phyloP scores from a whole-genome alignment of 305 asterid genomes.

The Fraxinus baroniana region DNA sequence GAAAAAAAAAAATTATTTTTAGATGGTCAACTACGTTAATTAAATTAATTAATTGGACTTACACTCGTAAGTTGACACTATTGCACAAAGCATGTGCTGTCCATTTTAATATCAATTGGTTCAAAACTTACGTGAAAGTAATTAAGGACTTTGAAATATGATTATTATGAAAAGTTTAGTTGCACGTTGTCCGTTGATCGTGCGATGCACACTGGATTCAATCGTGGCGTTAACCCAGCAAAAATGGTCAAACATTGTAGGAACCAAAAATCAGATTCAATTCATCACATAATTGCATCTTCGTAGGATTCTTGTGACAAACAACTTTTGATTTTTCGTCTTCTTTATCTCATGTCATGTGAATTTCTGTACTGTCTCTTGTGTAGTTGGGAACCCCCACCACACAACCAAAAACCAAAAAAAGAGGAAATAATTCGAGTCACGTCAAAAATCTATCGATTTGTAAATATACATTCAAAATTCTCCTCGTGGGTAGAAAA shows the following conservation, averaged over 20 bases:
- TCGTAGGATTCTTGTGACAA: not conserved
- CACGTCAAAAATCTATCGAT: not conserved
- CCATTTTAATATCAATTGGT: not conserved
- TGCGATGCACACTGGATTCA: conserved; percentile 23
- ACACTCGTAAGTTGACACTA: not conserved
- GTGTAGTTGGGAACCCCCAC: not conserved
- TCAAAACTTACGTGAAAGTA: not conserved
- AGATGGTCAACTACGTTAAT: not conserved
- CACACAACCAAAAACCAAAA: not conserved
- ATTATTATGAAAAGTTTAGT: not conserved
- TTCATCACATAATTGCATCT: conserved; percentile 13
- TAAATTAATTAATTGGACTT: not conserved
- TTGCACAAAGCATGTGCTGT: not conserved
- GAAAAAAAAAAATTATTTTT: not conserved
- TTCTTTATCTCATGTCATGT: not conserved
- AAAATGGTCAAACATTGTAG: conserved; percentile 28
- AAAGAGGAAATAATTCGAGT: not conserved
- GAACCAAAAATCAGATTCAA: conserved; percentile 13
- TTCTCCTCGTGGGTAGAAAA: not conserved
- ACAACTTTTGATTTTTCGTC: not conserved
- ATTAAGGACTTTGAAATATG: not conserved
- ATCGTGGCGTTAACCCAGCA: conserved; percentile 41
- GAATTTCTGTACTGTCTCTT: not conserved
- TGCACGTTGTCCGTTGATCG: conserved; percentile 6
- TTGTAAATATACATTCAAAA: not conserved